Conservation (phyloP, 306 rosid species). For the Alnus rubra region DNA sequence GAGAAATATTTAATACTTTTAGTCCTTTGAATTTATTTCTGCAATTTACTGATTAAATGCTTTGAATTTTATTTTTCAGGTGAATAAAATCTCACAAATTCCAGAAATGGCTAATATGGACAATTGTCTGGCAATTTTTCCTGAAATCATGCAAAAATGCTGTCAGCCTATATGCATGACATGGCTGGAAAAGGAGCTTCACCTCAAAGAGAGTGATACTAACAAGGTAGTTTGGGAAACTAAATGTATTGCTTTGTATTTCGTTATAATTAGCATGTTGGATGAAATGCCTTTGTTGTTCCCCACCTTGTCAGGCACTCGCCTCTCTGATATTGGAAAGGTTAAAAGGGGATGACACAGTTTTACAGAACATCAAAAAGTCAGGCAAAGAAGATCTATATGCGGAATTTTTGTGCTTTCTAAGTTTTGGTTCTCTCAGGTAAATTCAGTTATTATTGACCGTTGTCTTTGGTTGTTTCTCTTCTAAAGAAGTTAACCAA, state of each 20-base stretch:
- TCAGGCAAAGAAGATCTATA: constrained; percentile 93
- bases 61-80: constrained; percentile 46
- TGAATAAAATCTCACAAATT: constrained; percentile 50
- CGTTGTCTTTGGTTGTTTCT: constrained; percentile 4
- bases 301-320: constrained; percentile 50
- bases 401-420: constrained; percentile 79
- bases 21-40: constrained; percentile 1
- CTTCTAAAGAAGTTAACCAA: constrained; percentile 3
- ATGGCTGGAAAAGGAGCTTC: constrained; percentile 81
- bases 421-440: constrained; percentile 75
- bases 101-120: constrained; percentile 39
- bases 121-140: constrained; percentile 52
- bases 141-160: constrained; percentile 57
- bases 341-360: constrained; percentile 56
- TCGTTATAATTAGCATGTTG: constrained; percentile 19
- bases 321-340: constrained; percentile 57
- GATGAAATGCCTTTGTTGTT: constrained; percentile 22
- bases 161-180: constrained; percentile 56
- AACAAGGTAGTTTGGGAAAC: constrained; percentile 51
- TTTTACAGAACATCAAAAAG: constrained; percentile 64
- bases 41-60: background rate
- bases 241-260: constrained; percentile 10
- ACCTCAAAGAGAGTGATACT: constrained; percentile 42
- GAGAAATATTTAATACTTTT: background rate
- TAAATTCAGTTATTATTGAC: constrained; percentile 33